Conservation (phyloP, 371 early-diverging fungal species). For the Haplosporangium sp. region DNA sequence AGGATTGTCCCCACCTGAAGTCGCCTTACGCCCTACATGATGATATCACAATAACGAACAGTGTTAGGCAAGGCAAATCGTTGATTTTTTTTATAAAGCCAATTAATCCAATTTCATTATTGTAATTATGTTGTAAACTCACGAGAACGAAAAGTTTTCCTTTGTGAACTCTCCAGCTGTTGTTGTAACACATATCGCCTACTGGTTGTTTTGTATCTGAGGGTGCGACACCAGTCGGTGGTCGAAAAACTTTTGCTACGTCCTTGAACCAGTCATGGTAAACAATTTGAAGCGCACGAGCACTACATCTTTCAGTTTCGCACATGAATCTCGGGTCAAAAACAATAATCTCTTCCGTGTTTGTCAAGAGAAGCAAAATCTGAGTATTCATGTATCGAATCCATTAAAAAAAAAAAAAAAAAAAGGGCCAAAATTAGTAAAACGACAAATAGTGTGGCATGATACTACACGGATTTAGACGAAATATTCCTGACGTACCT, state of each 20-base stretch:
- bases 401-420: too few species aligned
- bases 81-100: neutral
- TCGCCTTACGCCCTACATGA: slow-evolving; percentile 68
- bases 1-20: slow-evolving; percentile 75
- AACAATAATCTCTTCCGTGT: slow-evolving; percentile 76
- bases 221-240: slow-evolving; percentile 11
- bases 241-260: slow-evolving; percentile 34
- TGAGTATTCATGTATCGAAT: slow-evolving; percentile 23
- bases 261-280: slow-evolving; percentile 76
- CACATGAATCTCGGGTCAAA: slow-evolving; percentile 75
- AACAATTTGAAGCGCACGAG: slow-evolving; percentile 67
- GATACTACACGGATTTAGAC: neutral
- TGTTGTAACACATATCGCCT: slow-evolving; percentile 79
- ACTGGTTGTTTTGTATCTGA: slow-evolving; percentile 45
- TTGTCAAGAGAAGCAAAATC: slow-evolving; percentile 73
- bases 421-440: too few species aligned
- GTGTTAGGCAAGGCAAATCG: neutral
- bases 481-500: slow-evolving; percentile 58
- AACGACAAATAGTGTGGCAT: too few species aligned
- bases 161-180: slow-evolving; percentile 75
- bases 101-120: too few species aligned
- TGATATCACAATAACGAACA: neutral
- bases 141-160: slow-evolving; percentile 77
- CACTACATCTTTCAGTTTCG: slow-evolving; percentile 71
- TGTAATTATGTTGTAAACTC: slow-evolving; percentile 19